Conservation (phyloP, 1,139 yeast species). For the Candida labiduridarum region DNA sequence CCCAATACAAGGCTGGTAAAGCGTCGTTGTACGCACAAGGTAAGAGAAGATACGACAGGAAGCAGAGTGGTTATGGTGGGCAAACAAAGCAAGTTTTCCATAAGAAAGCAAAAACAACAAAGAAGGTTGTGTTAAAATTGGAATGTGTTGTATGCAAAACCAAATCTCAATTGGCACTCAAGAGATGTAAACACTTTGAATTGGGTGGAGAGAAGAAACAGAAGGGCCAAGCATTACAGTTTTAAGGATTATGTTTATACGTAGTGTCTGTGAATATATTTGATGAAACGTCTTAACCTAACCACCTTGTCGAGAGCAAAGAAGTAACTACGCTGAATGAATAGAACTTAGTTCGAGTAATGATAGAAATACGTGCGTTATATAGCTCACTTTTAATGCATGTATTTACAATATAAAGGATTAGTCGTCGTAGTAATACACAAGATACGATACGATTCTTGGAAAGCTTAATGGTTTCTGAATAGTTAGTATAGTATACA, state of each 20-base stretch:
- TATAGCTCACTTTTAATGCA: too few species aligned
- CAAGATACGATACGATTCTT: too few species aligned
- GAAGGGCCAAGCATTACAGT: constrained; percentile 90
- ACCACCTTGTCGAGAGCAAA: too few species aligned
- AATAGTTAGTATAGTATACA: too few species aligned
- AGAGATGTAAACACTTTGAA: constrained; percentile 4
- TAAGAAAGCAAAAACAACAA: constrained; percentile 3
- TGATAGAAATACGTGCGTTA: too few species aligned
- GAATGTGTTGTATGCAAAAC: constrained; percentile 2
- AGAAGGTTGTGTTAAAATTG: constrained; percentile 2
- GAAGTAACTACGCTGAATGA: too few species aligned
- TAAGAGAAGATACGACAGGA: constrained; percentile 3
- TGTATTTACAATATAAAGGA: too few species aligned
- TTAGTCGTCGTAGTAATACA: too few species aligned
- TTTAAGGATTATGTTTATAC: constrained; percentile 40
- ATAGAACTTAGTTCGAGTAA: too few species aligned
- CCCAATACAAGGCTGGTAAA: constrained; percentile 2
- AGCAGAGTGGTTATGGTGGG: constrained; percentile 1
- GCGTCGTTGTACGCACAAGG: constrained; percentile 4
- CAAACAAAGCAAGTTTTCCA: constrained; percentile 3
- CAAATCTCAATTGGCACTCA: not conserved
- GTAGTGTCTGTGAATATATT: not conserved
- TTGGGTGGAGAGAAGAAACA: constrained; percentile 4
- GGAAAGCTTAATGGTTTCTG: too few species aligned
- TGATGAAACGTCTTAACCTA: too few species aligned